Evolutionary conservation across 495 filamentous ascomycete species (phyloP).

Genomic region (Xylaria palmicola): DNA sequence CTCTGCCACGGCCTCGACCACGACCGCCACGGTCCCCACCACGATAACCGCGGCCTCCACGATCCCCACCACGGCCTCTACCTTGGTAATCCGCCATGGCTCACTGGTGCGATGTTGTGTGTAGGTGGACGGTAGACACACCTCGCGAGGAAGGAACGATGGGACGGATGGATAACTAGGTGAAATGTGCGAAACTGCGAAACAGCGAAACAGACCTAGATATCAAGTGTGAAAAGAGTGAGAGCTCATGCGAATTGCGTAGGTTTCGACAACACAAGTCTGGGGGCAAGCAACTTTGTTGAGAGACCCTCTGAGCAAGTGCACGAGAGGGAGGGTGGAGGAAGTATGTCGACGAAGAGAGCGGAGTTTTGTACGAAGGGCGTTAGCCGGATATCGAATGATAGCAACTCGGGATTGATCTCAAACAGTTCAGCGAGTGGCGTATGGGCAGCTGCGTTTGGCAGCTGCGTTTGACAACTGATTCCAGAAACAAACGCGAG

Average conservation of each 20-base stretch:
- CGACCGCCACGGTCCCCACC: slow-evolving; percentile 20
- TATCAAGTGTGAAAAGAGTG: neutral
- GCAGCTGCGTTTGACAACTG: neutral
- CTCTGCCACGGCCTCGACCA: slow-evolving; percentile 27
- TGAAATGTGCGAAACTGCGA: neutral
- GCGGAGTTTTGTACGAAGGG: neutral
- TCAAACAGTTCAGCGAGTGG: neutral
- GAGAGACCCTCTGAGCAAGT: too few species aligned
- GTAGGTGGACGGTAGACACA: neutral
- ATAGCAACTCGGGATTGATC: neutral
- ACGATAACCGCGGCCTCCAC: slow-evolving; percentile 19
- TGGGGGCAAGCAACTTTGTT: too few species aligned
- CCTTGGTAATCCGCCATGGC: slow-evolving; percentile 16
- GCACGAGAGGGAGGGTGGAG: too few species aligned
- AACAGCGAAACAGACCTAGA: neutral
- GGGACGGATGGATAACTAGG: neutral
- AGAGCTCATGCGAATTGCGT: too few species aligned
- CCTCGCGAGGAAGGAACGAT: neutral
- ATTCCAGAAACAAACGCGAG: neutral
- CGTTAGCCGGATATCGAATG: neutral
- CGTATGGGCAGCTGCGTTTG: neutral
- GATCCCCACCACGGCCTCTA: slow-evolving; percentile 25
- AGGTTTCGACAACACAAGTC: too few species aligned
- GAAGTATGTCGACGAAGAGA: neutral
- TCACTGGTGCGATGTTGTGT: neutral